phyloP scores from a whole-genome alignment of 345 rosid genomes.

The Gossypium anomalum region DNA sequence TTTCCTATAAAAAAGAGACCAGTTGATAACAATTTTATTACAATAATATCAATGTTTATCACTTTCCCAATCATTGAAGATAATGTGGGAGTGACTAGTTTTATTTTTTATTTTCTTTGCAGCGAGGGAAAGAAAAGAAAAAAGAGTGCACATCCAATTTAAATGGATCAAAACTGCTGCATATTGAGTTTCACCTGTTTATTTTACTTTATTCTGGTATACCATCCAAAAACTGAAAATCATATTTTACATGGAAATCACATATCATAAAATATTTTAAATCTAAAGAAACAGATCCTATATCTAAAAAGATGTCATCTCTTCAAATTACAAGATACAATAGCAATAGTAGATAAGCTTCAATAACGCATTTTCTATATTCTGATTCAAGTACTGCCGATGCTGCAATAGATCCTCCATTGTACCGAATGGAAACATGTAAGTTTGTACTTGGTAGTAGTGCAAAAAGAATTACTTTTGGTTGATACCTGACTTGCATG shows the following conservation, averaged over 20 bases:
- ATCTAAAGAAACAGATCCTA: neutral
- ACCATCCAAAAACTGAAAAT: neutral
- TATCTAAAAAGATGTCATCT: neutral
- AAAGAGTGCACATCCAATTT: neutral
- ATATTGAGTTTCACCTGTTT: neutral
- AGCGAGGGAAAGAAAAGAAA: neutral
- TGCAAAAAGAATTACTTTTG: neutral
- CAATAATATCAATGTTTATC: slow-evolving; percentile 81
- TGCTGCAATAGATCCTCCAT: neutral
- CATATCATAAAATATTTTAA: neutral
- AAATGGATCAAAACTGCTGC: neutral
- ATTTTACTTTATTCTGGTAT: neutral
- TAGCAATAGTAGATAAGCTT: neutral
- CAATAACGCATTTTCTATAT: neutral
- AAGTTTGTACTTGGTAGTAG: neutral
- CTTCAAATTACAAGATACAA: neutral
- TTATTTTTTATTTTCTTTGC: slow-evolving; percentile 65
- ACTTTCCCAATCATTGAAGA: slow-evolving; percentile 69
- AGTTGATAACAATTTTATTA: slow-evolving; percentile 44
- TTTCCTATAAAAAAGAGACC: neutral
- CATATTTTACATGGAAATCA: neutral
- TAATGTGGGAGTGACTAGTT: slow-evolving; percentile 62
- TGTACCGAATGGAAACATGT: neutral
- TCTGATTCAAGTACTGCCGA: neutral
- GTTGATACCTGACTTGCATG: neutral